phyloP scores from a whole-genome alignment of 306 rosid species.

The Benincasa hispida region DNA sequence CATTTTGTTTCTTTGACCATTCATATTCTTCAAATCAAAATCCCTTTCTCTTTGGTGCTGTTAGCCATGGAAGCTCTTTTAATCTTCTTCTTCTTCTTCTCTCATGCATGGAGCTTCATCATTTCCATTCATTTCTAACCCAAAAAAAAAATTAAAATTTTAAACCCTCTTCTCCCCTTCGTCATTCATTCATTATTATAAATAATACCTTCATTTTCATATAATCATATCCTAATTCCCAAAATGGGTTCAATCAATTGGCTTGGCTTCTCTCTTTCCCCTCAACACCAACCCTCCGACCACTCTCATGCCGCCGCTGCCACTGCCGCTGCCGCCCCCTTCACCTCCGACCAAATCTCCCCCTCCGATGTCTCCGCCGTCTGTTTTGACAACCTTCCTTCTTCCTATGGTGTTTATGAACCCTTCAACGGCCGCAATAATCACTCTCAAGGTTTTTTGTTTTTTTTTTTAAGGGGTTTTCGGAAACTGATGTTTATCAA shows the following conservation, averaged over 20 bases:
- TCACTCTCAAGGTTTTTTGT: conserved; percentile 30
- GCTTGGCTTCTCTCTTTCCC: conserved; percentile 82
- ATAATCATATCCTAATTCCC: not conserved
- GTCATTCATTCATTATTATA: too few relatives aligned
- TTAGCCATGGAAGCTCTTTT: not conserved
- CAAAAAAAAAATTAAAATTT: not conserved
- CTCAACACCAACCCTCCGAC: conserved; percentile 33
- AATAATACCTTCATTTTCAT: not conserved
- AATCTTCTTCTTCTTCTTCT: not conserved
- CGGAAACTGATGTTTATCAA: not conserved
- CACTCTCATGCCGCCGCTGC: conserved; percentile 12
- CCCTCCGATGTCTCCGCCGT: conserved; percentile 25
- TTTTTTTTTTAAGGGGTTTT: not conserved
- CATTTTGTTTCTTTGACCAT: not conserved
- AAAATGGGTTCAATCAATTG: conserved; percentile 75
- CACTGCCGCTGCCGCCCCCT: conserved; percentile 16
- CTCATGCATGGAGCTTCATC: not conserved
- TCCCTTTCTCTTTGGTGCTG: not conserved
- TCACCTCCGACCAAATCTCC: conserved; percentile 48
- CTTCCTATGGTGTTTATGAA: conserved; percentile 46
- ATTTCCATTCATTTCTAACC: not conserved
- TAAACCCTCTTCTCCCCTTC: not conserved
- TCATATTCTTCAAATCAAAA: not conserved
- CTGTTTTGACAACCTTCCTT: conserved; percentile 53
- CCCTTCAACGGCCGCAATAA: conserved; percentile 28